Base-by-base conservation (phyloP, 2,329 filamentous ascomycete genomes). In the Pezicula radicicola region DNA sequence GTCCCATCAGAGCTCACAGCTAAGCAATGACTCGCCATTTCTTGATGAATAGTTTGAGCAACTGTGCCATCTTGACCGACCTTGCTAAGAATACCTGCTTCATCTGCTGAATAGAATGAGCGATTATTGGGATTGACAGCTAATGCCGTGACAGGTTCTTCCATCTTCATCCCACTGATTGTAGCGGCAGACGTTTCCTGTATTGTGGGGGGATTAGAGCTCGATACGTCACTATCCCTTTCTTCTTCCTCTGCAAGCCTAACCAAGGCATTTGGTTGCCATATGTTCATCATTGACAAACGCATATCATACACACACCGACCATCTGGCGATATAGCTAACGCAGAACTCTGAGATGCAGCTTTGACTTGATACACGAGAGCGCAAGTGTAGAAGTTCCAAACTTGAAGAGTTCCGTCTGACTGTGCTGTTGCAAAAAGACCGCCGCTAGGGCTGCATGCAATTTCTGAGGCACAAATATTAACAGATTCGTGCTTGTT, bases 351-450 rank as follows among this genome's bases (percentile, higher is more conserved):
- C 16, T 45, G 48, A 45, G 48, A 45, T 50, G 40, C 48, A 46
- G 48, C 40, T 27, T 37, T 36, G 33, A 50, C 41, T 45, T 50
- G 48, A 50, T 46, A 50, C 30, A 46, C 41, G 30, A 40, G 41
- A 37, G 48, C 16, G 40, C 40, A 45, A 27, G 40, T 45, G 16
- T 46, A 9, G 53, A 53, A 54, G 50, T 56, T 45, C 57, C 60
- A 54, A 18, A 67, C 49, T 35, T 55, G 58, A n/a, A 60, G 30
- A n/a, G n/a, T 48, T 40, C 57, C 60, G 43, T 58, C 53, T 35
- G 16, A 15, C 28, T 50, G 41, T 27, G 28, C 48, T 15, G 37
- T 40, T 40, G 37, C 37, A n/a, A 40, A 40, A 40, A 40, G 37
- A 40, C 37, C 47, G 18, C 47, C 47, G 15, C 37, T 43, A 35